Conservation (phyloP, 2,329 filamentous ascomycete genomes). For the Lachnellula hyalina region DNA sequence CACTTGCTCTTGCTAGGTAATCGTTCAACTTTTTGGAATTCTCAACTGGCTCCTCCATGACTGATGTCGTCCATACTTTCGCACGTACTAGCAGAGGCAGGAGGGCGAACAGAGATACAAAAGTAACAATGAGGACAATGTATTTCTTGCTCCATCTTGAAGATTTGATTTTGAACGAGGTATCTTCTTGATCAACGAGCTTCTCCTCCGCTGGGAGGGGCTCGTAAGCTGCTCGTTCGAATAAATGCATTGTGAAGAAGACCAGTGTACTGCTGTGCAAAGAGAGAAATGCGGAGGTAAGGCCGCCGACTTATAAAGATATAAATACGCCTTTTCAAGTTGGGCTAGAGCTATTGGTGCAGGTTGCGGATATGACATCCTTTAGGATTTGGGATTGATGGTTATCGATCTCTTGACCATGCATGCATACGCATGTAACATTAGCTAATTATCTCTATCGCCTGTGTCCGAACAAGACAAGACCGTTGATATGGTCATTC, state of each 20-base stretch:
- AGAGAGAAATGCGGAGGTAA: neutral
- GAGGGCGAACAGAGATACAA: conserved; percentile 1
- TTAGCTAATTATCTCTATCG: conserved; percentile 10
- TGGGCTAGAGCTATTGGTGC: conserved; percentile 1
- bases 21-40: conserved; percentile 4
- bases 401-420: conserved; percentile 15
- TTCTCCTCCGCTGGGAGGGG: conserved; percentile 10
- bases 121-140: neutral
- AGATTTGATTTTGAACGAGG: conserved; percentile 1
- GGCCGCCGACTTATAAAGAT: conserved; percentile 1
- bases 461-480: neutral
- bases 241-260: conserved; percentile 10
- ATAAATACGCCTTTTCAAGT: neutral
- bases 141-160: conserved; percentile 2
- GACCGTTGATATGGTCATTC: neutral
- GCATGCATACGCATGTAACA: conserved; percentile 3
- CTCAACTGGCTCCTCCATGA: neutral
- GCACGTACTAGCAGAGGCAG: neutral
- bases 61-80: neutral
- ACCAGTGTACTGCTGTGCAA: neutral
- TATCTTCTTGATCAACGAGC: neutral
- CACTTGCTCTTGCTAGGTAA: conserved; percentile 16
- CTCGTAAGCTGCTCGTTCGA: conserved; percentile 6
- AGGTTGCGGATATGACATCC: neutral
- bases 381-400: conserved; percentile 4